Conservation (phyloP, 2,329 filamentous ascomycete species). For the Ophiostoma himal-ulmi region DNA sequence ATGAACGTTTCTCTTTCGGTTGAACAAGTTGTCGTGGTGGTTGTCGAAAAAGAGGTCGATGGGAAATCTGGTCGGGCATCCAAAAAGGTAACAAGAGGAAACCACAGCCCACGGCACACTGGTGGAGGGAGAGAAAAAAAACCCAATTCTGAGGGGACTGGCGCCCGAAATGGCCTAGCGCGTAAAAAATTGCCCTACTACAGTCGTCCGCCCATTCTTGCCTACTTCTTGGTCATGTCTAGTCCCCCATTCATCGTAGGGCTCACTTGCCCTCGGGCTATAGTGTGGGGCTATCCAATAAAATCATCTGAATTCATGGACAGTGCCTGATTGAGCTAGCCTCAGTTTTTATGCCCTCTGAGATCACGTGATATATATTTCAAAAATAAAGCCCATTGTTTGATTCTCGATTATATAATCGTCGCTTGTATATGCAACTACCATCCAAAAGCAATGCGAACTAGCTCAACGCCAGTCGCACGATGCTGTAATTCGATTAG, state of each 20-base stretch:
- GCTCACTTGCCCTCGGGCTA: slow-evolving; percentile 18
- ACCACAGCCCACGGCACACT: slow-evolving; percentile 10
- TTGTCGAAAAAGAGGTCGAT: slow-evolving; percentile 19
- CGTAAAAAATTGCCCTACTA: slow-evolving; percentile 17
- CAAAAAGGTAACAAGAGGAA: slow-evolving; percentile 9
- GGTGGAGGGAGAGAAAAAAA: slow-evolving; percentile 13
- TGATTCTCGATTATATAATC: not conserved
- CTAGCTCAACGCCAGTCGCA: too few species aligned
- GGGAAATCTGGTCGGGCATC: slow-evolving; percentile 2
- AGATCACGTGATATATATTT: not conserved
- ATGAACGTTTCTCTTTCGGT: slow-evolving; percentile 22
- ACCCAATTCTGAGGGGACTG: slow-evolving; percentile 10
- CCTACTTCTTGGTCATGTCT: not conserved
- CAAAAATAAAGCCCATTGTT: too few species aligned
- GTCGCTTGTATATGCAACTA: not conserved
- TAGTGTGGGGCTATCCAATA: not conserved
- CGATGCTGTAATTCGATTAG: too few species aligned
- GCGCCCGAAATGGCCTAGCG: not conserved
- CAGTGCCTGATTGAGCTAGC: not conserved
- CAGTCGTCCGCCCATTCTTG: slow-evolving; percentile 5
- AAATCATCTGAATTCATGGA: not conserved
- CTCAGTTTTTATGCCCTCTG: not conserved
- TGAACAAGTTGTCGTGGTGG: slow-evolving; percentile 20
- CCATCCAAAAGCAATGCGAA: too few species aligned
- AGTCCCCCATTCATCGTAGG: slow-evolving; percentile 7